phyloP scores from a whole-genome alignment of 1,284 basidiomycete species.

The Leccinum fuscescens region DNA sequence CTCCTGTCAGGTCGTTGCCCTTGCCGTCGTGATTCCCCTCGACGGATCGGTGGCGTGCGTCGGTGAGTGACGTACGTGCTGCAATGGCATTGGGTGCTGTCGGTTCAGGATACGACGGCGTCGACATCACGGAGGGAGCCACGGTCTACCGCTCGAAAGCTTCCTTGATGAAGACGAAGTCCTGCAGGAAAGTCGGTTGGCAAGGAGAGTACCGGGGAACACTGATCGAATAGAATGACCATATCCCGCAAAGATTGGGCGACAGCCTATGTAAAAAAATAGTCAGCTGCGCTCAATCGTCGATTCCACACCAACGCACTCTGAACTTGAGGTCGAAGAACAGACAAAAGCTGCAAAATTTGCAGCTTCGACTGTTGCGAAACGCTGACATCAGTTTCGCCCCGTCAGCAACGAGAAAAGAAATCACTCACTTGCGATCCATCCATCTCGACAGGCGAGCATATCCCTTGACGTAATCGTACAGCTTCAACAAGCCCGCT shows the following conservation, averaged over 20 bases:
- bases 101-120: too few relatives aligned
- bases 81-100: too few relatives aligned
- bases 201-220: not conserved
- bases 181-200: conserved; percentile 40
- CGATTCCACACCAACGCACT: not conserved
- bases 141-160: conserved; percentile 77
- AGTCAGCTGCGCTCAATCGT: not conserved
- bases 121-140: too few relatives aligned
- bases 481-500: conserved; percentile 90
- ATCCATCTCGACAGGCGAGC: conserved; percentile 90
- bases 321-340: not conserved
- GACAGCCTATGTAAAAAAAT: not conserved
- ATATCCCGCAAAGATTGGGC: not conserved
- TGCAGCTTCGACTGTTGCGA: conserved; percentile 88
- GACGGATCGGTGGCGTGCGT: conserved; percentile 19
- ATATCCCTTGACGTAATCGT: conserved; percentile 96
- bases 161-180: conserved; percentile 95
- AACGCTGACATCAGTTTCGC: conserved; percentile 48
- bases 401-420: not conserved
- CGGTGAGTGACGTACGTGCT: not conserved
- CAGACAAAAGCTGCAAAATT: conserved; percentile 82
- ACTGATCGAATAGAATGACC: not conserved
- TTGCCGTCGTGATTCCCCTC: not conserved
- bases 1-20: conserved; percentile 13
- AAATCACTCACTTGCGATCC: conserved; percentile 64